These are phyloP conservation scores for Stellera chamaejasme DNA, from an alignment of 345 rosid genomes.

Conservation along the genomic window DNA sequence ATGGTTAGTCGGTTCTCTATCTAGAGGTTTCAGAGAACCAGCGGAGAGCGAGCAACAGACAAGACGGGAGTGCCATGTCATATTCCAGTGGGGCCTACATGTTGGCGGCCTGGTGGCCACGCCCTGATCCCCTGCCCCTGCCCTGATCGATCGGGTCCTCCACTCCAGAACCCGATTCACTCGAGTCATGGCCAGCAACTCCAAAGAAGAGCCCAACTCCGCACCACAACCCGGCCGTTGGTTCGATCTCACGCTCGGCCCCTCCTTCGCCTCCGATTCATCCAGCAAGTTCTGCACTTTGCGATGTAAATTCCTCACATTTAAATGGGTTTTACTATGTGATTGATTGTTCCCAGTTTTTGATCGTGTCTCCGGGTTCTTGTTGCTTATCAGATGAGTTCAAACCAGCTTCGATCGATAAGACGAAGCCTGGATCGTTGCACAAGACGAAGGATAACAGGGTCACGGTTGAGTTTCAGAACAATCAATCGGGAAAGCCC, in stretches of 20 bases:
- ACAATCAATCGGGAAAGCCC: constrained; percentile 68
- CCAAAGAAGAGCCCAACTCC: constrained; percentile 49
- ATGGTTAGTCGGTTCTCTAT: too few species aligned
- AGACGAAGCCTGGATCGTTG: constrained; percentile 54
- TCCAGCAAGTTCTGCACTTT: constrained; percentile 63
- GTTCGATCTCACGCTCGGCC: constrained; percentile 67
- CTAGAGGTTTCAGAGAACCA: too few species aligned
- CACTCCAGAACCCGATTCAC: constrained; percentile 8
- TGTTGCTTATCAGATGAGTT: constrained; percentile 48
- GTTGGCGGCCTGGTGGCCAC: too few species aligned
- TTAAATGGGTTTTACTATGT: not conserved
- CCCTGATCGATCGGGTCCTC: not conserved
- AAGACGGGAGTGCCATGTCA: too few species aligned
- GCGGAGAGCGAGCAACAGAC: too few species aligned
- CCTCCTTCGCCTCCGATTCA: constrained; percentile 53
- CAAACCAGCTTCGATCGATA: constrained; percentile 85
- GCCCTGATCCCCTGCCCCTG: not conserved
- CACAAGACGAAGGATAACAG: constrained; percentile 70
- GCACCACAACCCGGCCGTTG: constrained; percentile 74
- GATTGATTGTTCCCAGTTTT: not conserved
- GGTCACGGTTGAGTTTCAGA: constrained; percentile 80
- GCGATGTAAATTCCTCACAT: constrained; percentile 37
- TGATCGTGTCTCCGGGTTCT: not conserved
- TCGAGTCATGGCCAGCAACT: constrained; percentile 44
- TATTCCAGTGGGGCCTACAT: too few species aligned